phyloP scores from a whole-genome alignment of 805 yeast species.

The Kodamaea sagamina region DNA sequence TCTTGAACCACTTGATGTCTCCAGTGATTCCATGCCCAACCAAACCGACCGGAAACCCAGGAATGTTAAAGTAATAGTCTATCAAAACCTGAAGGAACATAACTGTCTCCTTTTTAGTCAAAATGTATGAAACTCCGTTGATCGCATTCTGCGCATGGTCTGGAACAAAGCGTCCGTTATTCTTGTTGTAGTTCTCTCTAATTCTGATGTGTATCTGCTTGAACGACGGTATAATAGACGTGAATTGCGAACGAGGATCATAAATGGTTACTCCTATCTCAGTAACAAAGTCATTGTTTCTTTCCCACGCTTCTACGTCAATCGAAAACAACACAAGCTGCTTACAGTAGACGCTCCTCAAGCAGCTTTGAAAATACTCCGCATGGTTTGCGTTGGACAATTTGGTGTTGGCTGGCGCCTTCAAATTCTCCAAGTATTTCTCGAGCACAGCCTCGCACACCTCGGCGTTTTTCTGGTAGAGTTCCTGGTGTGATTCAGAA shows the following conservation, averaged over 20 bases:
- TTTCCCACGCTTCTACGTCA: slow-evolving; percentile 62
- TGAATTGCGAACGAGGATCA: slow-evolving; percentile 51
- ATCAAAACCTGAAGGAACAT: slow-evolving; percentile 44
- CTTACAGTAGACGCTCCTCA: slow-evolving; percentile 25
- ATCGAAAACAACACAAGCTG: slow-evolving; percentile 39
- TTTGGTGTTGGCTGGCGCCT: slow-evolving; percentile 5
- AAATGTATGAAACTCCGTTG: slow-evolving; percentile 49
- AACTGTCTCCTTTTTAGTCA: slow-evolving; percentile 39
- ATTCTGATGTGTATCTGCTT: slow-evolving; percentile 46
- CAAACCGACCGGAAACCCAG: slow-evolving; percentile 30
- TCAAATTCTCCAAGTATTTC: slow-evolving; percentile 1
- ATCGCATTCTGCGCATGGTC: slow-evolving; percentile 53
- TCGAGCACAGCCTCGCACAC: neutral
- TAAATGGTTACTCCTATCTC: slow-evolving; percentile 60
- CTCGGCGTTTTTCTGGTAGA: neutral
- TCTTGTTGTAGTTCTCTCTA: slow-evolving; percentile 40
- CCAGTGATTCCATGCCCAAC: slow-evolving; percentile 64
- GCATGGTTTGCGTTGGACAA: slow-evolving; percentile 6
- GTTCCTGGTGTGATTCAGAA: neutral
- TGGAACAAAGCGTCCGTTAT: slow-evolving; percentile 56
- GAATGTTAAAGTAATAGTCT: slow-evolving; percentile 41
- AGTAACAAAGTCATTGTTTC: slow-evolving; percentile 43
- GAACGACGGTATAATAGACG: slow-evolving; percentile 41
- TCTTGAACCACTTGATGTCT: slow-evolving; percentile 54
- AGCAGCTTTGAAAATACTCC: slow-evolving; percentile 14